Percentiles rank a stretch among this genome's conserved stretches.
These are phyloP conservation scores for Sutorius eximius DNA, from an alignment of 1,284 basidiomycete species.

Conservation along the genomic window DNA sequence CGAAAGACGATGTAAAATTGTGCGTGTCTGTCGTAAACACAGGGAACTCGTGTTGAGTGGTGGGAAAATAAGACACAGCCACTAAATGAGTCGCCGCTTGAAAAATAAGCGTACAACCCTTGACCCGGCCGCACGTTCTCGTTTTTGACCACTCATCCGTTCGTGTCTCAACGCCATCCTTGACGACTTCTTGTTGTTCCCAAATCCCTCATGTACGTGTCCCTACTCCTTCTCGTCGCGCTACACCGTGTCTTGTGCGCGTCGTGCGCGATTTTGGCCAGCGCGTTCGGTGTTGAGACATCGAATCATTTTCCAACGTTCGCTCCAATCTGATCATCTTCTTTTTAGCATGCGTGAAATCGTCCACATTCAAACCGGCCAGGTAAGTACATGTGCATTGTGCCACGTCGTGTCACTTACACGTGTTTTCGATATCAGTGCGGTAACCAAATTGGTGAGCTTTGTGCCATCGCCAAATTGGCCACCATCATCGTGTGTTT, in stretches of 20 bases:
- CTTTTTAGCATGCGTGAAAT: conserved; percentile 88
- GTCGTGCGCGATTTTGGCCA: conserved; percentile 28
- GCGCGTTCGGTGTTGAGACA: conserved; percentile 46
- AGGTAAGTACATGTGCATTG: conserved; percentile 51
- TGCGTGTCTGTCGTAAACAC: conserved; percentile 14
- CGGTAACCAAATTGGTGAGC: conserved; percentile 94
- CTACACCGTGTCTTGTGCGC: conserved; percentile 17
- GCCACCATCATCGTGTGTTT: conserved; percentile 2
- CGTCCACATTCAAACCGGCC: conserved; percentile 95
- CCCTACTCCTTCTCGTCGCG: conserved; percentile 13
- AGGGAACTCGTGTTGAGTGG: conserved; percentile 6
- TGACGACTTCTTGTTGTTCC: conserved; percentile 31
- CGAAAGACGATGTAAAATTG: conserved; percentile 1
- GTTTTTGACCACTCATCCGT: conserved; percentile 39
- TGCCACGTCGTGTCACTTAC: conserved; percentile 6
- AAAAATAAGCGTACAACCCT: conserved; percentile 42
- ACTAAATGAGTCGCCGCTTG: conserved; percentile 35
- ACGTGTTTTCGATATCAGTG: conserved; percentile 55
- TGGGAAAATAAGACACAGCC: conserved; percentile 29
- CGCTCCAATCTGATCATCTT: conserved; percentile 32
- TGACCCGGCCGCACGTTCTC: conserved; percentile 36
- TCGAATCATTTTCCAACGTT: conserved; percentile 24
- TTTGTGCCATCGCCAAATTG: conserved; percentile 17
- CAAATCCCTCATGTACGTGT: conserved; percentile 33
- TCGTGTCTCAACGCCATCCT: conserved; percentile 36